Evolutionary conservation across 129 eudicot species (phyloP), one percentile per base, ranked within the genome.

Genomic region (Dittrichia graveolens): DNA sequence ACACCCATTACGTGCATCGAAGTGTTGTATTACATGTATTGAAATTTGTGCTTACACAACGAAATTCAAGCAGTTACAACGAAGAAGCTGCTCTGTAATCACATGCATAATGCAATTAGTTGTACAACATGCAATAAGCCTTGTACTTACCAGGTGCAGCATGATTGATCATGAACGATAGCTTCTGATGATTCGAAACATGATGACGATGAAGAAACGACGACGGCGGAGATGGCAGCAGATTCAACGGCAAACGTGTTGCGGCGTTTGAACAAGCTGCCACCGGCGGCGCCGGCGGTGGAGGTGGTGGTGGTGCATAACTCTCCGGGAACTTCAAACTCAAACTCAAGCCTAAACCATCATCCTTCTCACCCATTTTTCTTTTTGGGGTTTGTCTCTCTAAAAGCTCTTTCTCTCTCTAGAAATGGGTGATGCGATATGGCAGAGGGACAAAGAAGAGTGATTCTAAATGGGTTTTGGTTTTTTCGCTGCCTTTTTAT

Each of bases 331-430:
- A 82, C 58, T 84, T 72, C 77, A 91, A 63, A 78, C 91, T 85
- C 76, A 91, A 84, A 64, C 85, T 85, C 82, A 91, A 71, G 3
- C 80, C 78, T 55, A 70, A 19, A 3, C 81, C 91, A 80, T 85
- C 92, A 69, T 82, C 91, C 60, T 74, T 79, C 46, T 79, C 85
- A 11, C 69, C 85, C 88, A 81, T 87, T 12, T 53, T 56, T 43
- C 10, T 10, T 5, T 31, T 43, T 38, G 14, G 31, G 4, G 31
- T 38, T 34, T 75, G 72, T 71, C 79, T 63, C 75, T 56, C 81
- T 61, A 46, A 5, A 49, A 38, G 19, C 56, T 2, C 6, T 68
- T 24, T 68, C 61, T 79, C 73, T 85, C 75, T 56, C 74, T 76
- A 67, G 40, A 75, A 41, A 37, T 70, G 18, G 12, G 60, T 39